Evolutionary conservation across 2,329 filamentous ascomycete genomes (phyloP).

Genomic region (Colletotrichum zoysiae): DNA sequence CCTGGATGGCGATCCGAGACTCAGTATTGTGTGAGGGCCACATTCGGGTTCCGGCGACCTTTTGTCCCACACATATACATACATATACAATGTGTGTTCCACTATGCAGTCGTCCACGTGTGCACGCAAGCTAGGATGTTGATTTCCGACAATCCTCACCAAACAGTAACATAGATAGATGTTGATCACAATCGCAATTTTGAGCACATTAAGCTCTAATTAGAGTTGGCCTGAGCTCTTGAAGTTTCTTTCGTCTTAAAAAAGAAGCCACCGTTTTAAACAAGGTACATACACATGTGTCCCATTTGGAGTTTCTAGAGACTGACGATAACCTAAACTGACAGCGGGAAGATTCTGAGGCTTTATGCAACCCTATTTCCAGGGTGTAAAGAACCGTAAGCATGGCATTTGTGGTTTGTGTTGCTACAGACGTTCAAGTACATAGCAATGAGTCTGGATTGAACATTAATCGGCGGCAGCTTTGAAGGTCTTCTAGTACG

Average conservation of each 20-base stretch:
- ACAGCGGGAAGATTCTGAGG: neutral
- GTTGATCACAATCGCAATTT: neutral
- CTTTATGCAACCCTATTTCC: neutral
- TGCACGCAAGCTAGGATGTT: neutral
- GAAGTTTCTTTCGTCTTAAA: neutral
- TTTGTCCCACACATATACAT: neutral
- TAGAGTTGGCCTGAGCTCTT: neutral
- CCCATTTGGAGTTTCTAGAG: neutral
- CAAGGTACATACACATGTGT: neutral
- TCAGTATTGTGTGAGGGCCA: neutral
- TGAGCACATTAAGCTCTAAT: neutral
- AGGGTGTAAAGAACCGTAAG: neutral
- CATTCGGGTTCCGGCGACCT: neutral
- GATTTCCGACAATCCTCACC: neutral
- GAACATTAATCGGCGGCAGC: neutral
- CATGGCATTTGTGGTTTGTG: neutral
- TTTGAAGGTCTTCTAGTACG: neutral
- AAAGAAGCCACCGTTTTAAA: neutral
- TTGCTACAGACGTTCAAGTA: neutral
- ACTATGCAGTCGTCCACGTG: neutral
- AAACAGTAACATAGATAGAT: neutral
- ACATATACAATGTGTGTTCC: neutral
- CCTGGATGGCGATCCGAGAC: slow-evolving; percentile 6
- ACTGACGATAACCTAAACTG: neutral
- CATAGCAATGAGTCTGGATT: neutral